Percentiles rank a stretch among this genome's conserved stretches.
Evolutionary conservation across 2,329 filamentous ascomycete genomes (phyloP).

Genomic region (Scorias spongiosa): DNA sequence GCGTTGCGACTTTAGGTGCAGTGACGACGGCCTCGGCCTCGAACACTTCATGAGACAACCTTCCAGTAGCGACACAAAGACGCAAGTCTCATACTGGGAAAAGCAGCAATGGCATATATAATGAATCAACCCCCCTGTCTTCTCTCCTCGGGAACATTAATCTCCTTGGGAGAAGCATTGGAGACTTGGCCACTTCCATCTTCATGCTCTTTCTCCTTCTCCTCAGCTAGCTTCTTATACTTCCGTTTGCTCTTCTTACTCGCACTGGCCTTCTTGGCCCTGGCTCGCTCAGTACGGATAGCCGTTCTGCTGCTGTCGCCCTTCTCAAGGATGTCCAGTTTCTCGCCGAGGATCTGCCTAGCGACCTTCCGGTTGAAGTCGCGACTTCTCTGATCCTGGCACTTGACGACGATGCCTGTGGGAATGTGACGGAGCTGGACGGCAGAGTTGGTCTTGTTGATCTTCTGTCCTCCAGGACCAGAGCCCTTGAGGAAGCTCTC

Average conservation of each 20-base stretch:
- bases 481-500: conserved; percentile 81
- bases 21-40: no score
- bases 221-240: conserved; percentile 48
- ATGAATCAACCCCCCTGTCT: no score
- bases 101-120: no score
- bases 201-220: conserved; percentile 18
- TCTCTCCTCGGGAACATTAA: no score
- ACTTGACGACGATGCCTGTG: conserved; percentile 87
- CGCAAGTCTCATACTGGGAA: no score
- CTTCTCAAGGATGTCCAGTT: conserved; percentile 58
- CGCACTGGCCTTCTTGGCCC: conserved; percentile 57
- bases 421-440: conserved; percentile 85
- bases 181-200: neutral
- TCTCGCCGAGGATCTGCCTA: conserved; percentile 58
- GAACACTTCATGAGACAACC: no score
- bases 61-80: no score
- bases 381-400: conserved; percentile 75
- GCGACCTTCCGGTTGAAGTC: conserved; percentile 80
- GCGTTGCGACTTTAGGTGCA: no score
- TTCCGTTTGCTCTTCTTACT: conserved; percentile 74
- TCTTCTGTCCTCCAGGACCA: conserved; percentile 91
- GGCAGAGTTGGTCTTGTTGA: conserved; percentile 95
- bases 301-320: conserved; percentile 54
- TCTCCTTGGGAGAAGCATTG: no score
- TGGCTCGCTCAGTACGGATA: conserved; percentile 47